Evolutionary conservation across 2,329 filamentous ascomycete genomes (phyloP), one percentile per base, ranked within the genome.

Genomic region (Epichloe scottii): DNA sequence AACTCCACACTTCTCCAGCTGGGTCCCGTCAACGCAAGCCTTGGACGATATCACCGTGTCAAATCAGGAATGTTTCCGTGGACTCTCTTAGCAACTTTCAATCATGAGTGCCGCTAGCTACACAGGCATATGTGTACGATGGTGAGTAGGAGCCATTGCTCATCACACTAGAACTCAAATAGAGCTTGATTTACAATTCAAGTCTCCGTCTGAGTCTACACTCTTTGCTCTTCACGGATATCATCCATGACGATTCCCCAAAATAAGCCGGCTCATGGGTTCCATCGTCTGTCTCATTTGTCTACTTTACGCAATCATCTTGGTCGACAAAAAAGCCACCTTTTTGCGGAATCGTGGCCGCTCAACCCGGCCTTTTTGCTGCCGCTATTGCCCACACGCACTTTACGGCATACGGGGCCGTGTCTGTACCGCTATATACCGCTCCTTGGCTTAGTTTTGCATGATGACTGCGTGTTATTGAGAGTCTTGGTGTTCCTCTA

Each of bases 1-100:
- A 47, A 51, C 49, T 51, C 49, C 49, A 46, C 49, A 39, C 44
- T 33, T 35, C 44, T 47, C 44, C 49, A 51, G n/a, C 12, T 47
- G 42, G 42, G 23, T 47, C 49, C 43, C 44, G 43, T 35, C 35
- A 46, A 46, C 17, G 43, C 4, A 44, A 34, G n/a, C 37, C 35
- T 17, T 40, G 33, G 23, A 51, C 45, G 37, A 43, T 51, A 39
- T 37, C 12, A 41, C 46, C 8, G 41, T 41, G 49, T 46, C 49
- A 26, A 37, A 51, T 51, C 43, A 46, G 35, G 35, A 11, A 41
- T 42, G 34, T 35, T 42, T 41, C 49, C 43, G 43, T 46, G 10
- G 37, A 6, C 15, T 40, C 37, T 35, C 15, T 21, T 21, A 21
- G 21, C 21, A 21, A 21, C 21, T 21, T 21, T 21, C 21, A 21